These are phyloP conservation scores for Cytospora piceicola DNA, from an alignment of 2,329 filamentous ascomycete genomes.

Conservation along the genomic window DNA sequence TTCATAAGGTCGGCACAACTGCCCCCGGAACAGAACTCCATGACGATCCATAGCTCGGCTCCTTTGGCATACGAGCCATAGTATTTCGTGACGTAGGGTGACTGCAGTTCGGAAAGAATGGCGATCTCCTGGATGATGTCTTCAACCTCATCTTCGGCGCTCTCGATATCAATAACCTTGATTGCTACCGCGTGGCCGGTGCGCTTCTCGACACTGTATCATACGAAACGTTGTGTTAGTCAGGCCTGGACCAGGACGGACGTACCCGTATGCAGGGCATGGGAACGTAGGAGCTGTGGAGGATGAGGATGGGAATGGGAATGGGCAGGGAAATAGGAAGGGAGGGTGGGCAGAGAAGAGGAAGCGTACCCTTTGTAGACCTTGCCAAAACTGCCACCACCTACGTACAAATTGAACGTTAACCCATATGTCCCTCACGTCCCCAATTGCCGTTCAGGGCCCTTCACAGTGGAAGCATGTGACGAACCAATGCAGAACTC, in stretches of 20 bases:
- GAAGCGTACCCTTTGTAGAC: constrained; percentile 88
- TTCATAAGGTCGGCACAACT: constrained; percentile 97
- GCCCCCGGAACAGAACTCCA: constrained; percentile 98
- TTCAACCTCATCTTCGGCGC: constrained; percentile 98
- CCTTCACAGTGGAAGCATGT: constrained; percentile 27
- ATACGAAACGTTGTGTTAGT: constrained; percentile 23
- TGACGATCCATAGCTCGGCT: constrained; percentile 97
- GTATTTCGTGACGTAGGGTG: constrained; percentile 96
- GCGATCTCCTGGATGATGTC: constrained; percentile 99
- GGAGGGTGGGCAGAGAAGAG: neutral
- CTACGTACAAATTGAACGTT: constrained; percentile 50
- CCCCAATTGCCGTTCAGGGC: neutral
- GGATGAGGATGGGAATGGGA: neutral
- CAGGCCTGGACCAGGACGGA: neutral
- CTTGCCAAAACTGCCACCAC: constrained; percentile 96
- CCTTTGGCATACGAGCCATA: constrained; percentile 96
- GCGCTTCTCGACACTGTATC: constrained; percentile 81
- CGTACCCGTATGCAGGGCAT: neutral
- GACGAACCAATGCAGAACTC: constrained; percentile 81
- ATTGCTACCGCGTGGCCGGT: constrained; percentile 95
- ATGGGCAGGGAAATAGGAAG: constrained; percentile 13
- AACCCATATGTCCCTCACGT: constrained; percentile 24
- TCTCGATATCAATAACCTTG: constrained; percentile 98
- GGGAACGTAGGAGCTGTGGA: neutral
- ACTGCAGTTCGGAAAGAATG: constrained; percentile 93